A percentile compares a stretch with the other conserved stretches of the same genome.
Evolutionary conservation across 148 eudicot species (phyloP).

Genomic region (Salicornia ramosissima): DNA sequence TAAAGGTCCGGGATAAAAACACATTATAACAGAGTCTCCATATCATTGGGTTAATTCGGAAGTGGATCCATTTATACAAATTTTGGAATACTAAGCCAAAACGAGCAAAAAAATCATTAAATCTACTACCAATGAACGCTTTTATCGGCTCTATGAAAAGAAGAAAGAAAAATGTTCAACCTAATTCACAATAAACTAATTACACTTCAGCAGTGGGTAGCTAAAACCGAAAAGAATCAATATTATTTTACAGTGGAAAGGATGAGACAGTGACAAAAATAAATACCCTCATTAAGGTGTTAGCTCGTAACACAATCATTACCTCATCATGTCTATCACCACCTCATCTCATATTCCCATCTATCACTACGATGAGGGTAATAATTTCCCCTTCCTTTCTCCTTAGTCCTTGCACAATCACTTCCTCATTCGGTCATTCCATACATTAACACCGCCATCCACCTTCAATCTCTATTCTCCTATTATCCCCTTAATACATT

Average conservation of each 20-base stretch:
- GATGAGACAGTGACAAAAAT: too few species aligned
- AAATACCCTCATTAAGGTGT: too few species aligned
- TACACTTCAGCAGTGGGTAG: background rate
- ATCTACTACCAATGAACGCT: background rate
- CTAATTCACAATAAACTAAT: background rate
- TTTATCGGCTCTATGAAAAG: background rate
- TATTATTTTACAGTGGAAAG: too few species aligned
- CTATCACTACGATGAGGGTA: background rate
- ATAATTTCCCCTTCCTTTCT: background rate
- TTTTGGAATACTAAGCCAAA: background rate
- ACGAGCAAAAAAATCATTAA: background rate
- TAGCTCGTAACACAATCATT: too few species aligned
- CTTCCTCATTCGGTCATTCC: background rate
- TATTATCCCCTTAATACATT: too few species aligned
- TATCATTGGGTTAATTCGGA: background rate
- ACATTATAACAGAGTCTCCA: background rate
- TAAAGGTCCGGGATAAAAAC: background rate
- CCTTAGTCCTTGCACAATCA: background rate
- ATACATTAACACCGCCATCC: too few species aligned
- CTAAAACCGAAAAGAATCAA: background rate
- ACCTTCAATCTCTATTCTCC: too few species aligned
- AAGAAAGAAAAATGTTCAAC: background rate
- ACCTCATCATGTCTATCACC: too few species aligned
- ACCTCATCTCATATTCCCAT: too few species aligned
- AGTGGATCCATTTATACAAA: background rate